Conservation (phyloP, 305 asterid genomes). For the Petunia hybrid region DNA sequence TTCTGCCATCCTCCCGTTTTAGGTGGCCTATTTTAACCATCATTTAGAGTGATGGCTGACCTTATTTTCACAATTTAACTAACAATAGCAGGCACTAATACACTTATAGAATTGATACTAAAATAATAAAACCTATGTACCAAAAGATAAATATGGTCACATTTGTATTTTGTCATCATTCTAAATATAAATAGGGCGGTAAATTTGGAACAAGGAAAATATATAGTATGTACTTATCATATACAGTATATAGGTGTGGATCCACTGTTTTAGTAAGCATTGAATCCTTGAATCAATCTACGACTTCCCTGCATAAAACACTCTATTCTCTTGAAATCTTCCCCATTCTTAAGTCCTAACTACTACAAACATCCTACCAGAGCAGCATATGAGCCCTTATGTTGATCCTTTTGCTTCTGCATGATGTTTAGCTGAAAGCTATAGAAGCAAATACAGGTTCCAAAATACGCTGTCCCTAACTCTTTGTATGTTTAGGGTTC, state of each 20-base stretch:
- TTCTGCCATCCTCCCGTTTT: neutral
- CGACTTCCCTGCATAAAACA: neutral
- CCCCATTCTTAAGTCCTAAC: neutral
- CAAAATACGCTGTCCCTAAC: neutral
- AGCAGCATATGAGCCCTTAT: neutral
- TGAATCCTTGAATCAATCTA: conserved; percentile 28
- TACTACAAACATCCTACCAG: neutral
- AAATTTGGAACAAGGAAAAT: conserved; percentile 15
- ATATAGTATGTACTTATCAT: neutral
- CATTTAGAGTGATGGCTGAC: neutral
- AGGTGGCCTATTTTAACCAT: neutral
- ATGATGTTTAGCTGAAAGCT: neutral
- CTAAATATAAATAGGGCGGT: neutral
- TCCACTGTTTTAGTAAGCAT: conserved; percentile 13
- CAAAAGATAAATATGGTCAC: neutral
- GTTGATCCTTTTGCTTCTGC: neutral
- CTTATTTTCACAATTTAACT: neutral
- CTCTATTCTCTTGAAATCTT: neutral
- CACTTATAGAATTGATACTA: neutral
- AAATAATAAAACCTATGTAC: conserved; percentile 18
- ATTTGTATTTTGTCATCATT: neutral
- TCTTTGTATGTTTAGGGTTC: conserved; percentile 63
- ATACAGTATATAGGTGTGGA: neutral
- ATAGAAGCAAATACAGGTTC: conserved; percentile 10
- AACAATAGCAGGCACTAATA: neutral